phyloP scores from a whole-genome alignment of 2,329 filamentous ascomycete species.

The Neofusicoccum ribis region DNA sequence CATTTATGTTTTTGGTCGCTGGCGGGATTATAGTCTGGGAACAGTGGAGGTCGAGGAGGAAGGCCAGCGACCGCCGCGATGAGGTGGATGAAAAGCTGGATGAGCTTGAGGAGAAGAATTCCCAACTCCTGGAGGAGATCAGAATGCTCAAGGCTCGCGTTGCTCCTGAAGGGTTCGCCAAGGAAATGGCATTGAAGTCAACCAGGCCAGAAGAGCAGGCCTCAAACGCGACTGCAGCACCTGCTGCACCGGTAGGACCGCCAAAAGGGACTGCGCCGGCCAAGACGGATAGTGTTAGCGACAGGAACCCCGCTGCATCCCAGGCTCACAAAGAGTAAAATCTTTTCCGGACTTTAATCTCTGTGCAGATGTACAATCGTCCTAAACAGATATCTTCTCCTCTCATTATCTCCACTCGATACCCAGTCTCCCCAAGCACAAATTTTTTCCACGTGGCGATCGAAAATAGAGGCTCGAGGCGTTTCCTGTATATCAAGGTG shows the following conservation, averaged over 20 bases:
- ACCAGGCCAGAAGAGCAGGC: background rate
- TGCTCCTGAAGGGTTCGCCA: background rate
- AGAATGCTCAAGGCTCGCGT: conserved; percentile 39
- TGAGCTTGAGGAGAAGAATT: conserved; percentile 54
- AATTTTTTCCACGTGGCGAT: background rate
- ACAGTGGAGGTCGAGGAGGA: conserved; percentile 60
- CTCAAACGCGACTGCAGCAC: background rate
- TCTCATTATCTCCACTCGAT: conserved; percentile 8
- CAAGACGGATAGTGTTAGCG: background rate
- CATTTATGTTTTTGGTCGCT: conserved; percentile 66
- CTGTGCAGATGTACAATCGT: background rate
- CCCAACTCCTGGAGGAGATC: conserved; percentile 40
- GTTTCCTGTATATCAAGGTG: background rate
- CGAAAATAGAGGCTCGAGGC: background rate
- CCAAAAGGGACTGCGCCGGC: background rate
- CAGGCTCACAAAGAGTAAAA: background rate
- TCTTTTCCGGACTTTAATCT: background rate
- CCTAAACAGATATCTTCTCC: background rate
- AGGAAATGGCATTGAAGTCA: background rate
- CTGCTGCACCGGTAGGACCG: background rate
- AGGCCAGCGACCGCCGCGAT: conserved; percentile 60
- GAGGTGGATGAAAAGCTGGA: conserved; percentile 61
- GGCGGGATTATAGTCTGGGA: conserved; percentile 64
- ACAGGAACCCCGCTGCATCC: background rate
- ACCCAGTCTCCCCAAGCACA: background rate